These are phyloP conservation scores for Phycomyces nitens DNA, from an alignment of 192 early-diverging fungal species.

Conservation along the genomic window DNA sequence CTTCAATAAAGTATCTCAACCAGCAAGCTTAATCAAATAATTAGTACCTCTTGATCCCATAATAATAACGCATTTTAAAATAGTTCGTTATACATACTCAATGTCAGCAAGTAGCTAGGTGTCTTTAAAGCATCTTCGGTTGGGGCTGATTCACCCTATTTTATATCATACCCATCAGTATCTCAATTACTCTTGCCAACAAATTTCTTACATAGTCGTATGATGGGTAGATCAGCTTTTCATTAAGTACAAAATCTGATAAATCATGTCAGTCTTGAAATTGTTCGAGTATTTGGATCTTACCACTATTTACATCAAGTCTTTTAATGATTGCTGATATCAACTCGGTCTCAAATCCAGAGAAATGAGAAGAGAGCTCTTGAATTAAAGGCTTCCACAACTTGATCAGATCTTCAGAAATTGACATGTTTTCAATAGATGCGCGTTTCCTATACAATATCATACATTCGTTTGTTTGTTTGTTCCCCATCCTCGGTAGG, in stretches of 20 bases:
- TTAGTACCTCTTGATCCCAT: not conserved
- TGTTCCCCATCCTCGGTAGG: not conserved
- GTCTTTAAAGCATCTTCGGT: slow-evolving; percentile 21
- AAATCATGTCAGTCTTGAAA: not conserved
- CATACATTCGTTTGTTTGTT: not conserved
- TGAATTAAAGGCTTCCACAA: slow-evolving; percentile 43
- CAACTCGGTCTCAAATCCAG: slow-evolving; percentile 27
- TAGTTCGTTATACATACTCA: slow-evolving; percentile 28
- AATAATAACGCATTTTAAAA: not conserved
- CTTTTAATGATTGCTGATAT: slow-evolving; percentile 27
- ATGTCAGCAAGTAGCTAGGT: slow-evolving; percentile 47
- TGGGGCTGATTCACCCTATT: not conserved
- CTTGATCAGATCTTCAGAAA: slow-evolving; percentile 37
- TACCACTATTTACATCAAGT: slow-evolving; percentile 19
- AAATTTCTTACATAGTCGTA: slow-evolving; percentile 36
- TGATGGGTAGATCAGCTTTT: slow-evolving; percentile 32
- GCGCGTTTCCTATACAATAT: slow-evolving; percentile 31
- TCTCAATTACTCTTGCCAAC: slow-evolving; percentile 25
- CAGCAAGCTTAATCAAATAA: slow-evolving; percentile 41
- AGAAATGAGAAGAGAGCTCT: slow-evolving; percentile 36
- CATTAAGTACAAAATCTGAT: slow-evolving; percentile 16
- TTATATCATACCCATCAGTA: not conserved
- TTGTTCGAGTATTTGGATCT: not conserved
- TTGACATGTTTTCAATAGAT: slow-evolving; percentile 29
- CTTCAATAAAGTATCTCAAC: slow-evolving; percentile 48